These are phyloP conservation scores for Penicillium ucsense DNA, from an alignment of 495 filamentous ascomycete genomes.

Conservation along the genomic window DNA sequence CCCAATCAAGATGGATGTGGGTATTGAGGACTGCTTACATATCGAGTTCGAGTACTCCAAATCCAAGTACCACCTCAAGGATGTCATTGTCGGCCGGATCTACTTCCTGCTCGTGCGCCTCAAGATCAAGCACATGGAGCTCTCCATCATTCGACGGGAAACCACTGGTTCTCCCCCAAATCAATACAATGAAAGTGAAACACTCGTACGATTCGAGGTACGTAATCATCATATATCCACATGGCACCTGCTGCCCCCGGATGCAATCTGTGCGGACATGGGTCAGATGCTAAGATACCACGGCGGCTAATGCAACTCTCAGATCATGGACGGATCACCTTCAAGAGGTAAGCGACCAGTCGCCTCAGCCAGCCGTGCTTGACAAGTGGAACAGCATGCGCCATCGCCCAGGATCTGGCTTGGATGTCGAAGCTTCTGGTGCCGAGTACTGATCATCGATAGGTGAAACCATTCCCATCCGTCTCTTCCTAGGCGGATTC, in stretches of 20 bases:
- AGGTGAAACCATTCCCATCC: constrained; percentile 95
- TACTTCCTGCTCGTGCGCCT: constrained; percentile 96
- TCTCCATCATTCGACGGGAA: constrained; percentile 94
- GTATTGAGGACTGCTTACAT: constrained; percentile 97
- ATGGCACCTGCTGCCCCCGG: background rate
- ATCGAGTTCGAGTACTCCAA: constrained; percentile 99
- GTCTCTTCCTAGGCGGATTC: constrained; percentile 95
- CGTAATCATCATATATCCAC: constrained; percentile 10
- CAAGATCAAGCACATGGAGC: constrained; percentile 99
- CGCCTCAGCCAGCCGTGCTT: too few relatives aligned
- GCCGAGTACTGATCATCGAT: constrained; percentile 16
- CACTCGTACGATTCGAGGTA: constrained; percentile 93
- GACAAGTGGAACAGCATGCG: background rate
- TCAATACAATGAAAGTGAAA: constrained; percentile 99
- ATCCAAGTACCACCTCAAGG: constrained; percentile 97
- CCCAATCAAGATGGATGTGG: constrained; percentile 99
- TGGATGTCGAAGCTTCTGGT: too few relatives aligned
- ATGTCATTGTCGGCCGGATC: constrained; percentile 97
- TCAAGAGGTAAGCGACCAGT: constrained; percentile 55
- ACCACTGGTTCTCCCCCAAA: constrained; percentile 98
- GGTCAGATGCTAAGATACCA: too few relatives aligned
- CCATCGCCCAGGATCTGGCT: background rate
- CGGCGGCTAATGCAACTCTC: constrained; percentile 10
- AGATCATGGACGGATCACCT: constrained; percentile 99
- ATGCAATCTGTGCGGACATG: too few relatives aligned